Percentiles rank a stretch among this genome's conserved stretches.
Conservation (phyloP, 2,329 filamentous ascomycete species). For the Trichoderma gracile region DNA sequence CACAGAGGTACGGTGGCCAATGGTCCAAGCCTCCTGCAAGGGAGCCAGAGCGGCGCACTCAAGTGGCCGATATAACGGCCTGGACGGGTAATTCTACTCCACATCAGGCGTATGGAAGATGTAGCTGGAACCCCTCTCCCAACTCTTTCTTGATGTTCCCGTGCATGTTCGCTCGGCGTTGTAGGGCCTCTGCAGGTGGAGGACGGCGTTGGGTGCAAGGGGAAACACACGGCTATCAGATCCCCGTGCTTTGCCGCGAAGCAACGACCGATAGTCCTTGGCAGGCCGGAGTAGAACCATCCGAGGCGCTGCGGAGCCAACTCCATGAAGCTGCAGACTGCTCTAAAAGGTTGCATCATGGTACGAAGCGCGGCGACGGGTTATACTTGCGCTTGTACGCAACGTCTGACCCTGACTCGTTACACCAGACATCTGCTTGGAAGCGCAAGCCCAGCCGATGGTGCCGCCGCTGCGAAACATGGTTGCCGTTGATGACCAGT, state of each 20-base stretch:
- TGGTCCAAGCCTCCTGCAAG: not conserved
- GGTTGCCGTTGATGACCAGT: not conserved
- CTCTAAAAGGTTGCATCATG: not conserved
- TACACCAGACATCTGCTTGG: not conserved
- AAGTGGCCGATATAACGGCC: not conserved
- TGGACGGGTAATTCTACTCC: not conserved
- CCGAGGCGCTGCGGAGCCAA: not conserved
- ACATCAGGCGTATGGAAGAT: not conserved
- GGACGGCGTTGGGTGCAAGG: not conserved
- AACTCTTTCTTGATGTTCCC: not conserved
- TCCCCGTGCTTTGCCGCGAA: not conserved
- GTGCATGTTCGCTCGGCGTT: not conserved
- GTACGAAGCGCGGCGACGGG: not conserved
- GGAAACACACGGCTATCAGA: not conserved
- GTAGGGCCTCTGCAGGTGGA: not conserved
- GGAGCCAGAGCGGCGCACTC: not conserved
- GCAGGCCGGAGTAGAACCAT: not conserved
- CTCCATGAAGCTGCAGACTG: not conserved
- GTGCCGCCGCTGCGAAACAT: not conserved
- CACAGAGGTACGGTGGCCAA: slow-evolving; percentile 6
- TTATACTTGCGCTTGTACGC: not conserved
- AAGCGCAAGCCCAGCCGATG: slow-evolving; percentile 3
- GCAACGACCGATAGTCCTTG: not conserved
- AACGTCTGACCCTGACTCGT: not conserved
- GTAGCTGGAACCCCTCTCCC: not conserved